Evolutionary conservation across 306 rosid genomes (phyloP).

Genomic region (Cicer judaicum): DNA sequence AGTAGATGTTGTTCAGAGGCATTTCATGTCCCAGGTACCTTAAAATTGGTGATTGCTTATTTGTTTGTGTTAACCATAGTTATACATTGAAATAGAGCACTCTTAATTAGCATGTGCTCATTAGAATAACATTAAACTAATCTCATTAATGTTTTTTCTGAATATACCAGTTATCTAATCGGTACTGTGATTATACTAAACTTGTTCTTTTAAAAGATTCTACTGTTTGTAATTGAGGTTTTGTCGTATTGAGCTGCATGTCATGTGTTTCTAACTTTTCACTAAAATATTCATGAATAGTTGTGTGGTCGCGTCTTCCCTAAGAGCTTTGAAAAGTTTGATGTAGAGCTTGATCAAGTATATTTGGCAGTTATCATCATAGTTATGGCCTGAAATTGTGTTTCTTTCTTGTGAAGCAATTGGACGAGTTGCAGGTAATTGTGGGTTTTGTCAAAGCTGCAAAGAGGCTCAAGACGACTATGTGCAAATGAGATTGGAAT

Average conservation of each 20-base stretch:
- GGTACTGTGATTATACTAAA: not conserved
- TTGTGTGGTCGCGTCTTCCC: not conserved
- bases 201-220: not conserved
- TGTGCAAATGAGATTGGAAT: conserved; percentile 74
- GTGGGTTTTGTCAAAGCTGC: conserved; percentile 95
- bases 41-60: not conserved
- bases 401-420: conserved; percentile 64
- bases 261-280: conserved; percentile 1
- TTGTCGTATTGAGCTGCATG: conserved; percentile 17
- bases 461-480: conserved; percentile 79
- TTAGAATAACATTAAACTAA: conserved; percentile 12
- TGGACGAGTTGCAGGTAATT: conserved; percentile 98
- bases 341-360: conserved; percentile 11
- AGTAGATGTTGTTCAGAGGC: conserved; percentile 94
- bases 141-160: not conserved
- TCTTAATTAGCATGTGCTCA: not conserved
- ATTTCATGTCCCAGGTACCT: conserved; percentile 96
- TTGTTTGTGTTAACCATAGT: not conserved
- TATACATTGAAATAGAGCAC: not conserved
- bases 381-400: conserved; percentile 24
- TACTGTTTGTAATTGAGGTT: not conserved
- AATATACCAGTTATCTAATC: conserved; percentile 3
- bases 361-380: conserved; percentile 9
- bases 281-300: not conserved
- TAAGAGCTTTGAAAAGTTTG: not conserved